Evolutionary conservation across 73 alveolate genomes (phyloP).

Genomic region (Paramecium primaurelia): DNA sequence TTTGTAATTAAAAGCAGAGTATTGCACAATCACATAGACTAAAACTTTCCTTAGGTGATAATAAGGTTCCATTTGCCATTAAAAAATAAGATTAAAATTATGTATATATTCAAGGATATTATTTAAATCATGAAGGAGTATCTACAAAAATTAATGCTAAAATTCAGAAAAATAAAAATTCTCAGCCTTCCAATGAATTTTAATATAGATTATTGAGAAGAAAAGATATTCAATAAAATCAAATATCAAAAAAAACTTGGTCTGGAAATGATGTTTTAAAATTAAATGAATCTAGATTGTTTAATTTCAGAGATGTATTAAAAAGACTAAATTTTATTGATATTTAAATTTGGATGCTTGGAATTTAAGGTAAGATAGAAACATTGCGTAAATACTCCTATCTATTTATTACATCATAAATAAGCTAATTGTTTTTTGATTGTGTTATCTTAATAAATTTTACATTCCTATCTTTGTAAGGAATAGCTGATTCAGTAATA

Average conservation of each 20-base stretch:
- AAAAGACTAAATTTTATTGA: background rate
- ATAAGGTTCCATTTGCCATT: background rate
- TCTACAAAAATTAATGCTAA: background rate
- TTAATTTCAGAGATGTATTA: background rate
- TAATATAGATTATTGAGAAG: background rate
- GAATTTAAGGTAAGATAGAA: background rate
- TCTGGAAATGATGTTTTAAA: conserved; percentile 4
- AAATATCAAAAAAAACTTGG: background rate
- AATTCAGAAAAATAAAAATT: background rate
- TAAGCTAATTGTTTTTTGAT: background rate
- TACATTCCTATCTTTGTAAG: background rate
- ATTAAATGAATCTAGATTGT: background rate
- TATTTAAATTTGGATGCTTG: background rate
- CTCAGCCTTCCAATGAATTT: background rate
- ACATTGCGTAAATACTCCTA: background rate
- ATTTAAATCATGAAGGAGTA: background rate
- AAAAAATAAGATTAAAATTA: background rate
- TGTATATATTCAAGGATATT: background rate
- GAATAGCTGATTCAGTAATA: background rate
- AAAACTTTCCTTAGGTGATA: background rate
- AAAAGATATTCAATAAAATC: background rate
- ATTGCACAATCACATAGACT: background rate
- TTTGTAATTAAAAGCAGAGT: background rate
- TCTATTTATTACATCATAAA: background rate
- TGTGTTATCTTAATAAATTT: background rate